A percentile compares a stretch with the other conserved stretches of the same genome.
phyloP scores from a whole-genome alignment of 768 basidiomycete species.

The Fibroporia radiculosa region DNA sequence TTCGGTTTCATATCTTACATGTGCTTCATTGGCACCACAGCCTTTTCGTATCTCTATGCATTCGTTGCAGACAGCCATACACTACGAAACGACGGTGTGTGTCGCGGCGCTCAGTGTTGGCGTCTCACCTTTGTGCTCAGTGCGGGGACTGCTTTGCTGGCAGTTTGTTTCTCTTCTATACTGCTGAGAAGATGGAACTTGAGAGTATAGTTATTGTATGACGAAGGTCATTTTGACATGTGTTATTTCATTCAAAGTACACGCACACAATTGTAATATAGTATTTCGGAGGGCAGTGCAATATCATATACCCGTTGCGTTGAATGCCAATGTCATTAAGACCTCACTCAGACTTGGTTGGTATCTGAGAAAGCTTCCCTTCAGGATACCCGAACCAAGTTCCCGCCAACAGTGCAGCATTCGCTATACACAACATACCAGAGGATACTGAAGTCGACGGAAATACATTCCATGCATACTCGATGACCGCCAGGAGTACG shows the following conservation, averaged over 20 bases:
- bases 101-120: slow-evolving; percentile 60
- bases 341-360: too few relatives aligned
- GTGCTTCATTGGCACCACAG: slow-evolving; percentile 65
- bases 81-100: slow-evolving; percentile 32
- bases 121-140: slow-evolving; percentile 53
- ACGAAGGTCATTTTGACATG: background rate
- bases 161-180: slow-evolving; percentile 36
- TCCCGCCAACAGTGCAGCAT: slow-evolving; percentile 46
- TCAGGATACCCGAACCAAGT: slow-evolving; percentile 44
- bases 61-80: slow-evolving; percentile 50
- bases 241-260: background rate
- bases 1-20: slow-evolving; percentile 71
- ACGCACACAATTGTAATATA: slow-evolving; percentile 1
- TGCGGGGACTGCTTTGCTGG: slow-evolving; percentile 32
- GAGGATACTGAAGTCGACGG: slow-evolving; percentile 74
- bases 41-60: slow-evolving; percentile 78
- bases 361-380: slow-evolving; percentile 18
- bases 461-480: slow-evolving; percentile 85
- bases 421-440: slow-evolving; percentile 39
- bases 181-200: slow-evolving; percentile 63
- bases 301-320: too few relatives aligned
- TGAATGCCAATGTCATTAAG: too few relatives aligned
- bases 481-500: slow-evolving; percentile 49
- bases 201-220: slow-evolving; percentile 24
- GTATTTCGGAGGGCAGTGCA: too few relatives aligned